phyloP scores from a whole-genome alignment of 768 basidiomycete genomes.

The Russula lepida region DNA sequence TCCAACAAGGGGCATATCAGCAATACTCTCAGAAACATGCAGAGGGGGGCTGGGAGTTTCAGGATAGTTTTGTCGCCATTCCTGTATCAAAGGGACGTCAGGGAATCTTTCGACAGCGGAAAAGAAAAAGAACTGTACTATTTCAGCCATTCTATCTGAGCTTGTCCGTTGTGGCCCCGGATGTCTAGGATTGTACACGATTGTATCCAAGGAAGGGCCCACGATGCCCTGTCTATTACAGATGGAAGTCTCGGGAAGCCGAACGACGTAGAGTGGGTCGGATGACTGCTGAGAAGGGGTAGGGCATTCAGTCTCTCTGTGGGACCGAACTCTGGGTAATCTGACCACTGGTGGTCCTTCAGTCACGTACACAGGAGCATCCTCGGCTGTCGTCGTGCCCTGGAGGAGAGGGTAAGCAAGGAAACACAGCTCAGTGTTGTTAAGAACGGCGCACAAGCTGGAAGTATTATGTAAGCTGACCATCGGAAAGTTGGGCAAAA shows the following conservation, averaged over 20 bases:
- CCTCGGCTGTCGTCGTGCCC: neutral
- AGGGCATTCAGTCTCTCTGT: neutral
- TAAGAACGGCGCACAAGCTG: neutral
- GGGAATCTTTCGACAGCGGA: neutral
- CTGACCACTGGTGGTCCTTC: neutral
- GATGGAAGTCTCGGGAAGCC: neutral
- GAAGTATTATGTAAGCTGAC: neutral
- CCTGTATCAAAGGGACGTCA: neutral
- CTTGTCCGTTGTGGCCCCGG: neutral
- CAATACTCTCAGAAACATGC: neutral
- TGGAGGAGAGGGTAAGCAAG: neutral
- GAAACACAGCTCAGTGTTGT: neutral
- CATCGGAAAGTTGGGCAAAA: neutral
- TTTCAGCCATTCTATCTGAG: neutral
- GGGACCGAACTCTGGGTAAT: neutral
- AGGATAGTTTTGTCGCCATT: neutral
- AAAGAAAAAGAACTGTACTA: neutral
- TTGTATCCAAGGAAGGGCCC: neutral
- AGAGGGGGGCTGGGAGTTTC: neutral
- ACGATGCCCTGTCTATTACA: neutral
- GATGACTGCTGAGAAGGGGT: neutral
- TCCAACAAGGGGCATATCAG: neutral
- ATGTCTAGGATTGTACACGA: neutral
- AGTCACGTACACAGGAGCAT: neutral
- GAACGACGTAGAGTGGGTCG: neutral